phyloP scores from a whole-genome alignment of 2,329 filamentous ascomycete species.

The Sarocladium kiliense region DNA sequence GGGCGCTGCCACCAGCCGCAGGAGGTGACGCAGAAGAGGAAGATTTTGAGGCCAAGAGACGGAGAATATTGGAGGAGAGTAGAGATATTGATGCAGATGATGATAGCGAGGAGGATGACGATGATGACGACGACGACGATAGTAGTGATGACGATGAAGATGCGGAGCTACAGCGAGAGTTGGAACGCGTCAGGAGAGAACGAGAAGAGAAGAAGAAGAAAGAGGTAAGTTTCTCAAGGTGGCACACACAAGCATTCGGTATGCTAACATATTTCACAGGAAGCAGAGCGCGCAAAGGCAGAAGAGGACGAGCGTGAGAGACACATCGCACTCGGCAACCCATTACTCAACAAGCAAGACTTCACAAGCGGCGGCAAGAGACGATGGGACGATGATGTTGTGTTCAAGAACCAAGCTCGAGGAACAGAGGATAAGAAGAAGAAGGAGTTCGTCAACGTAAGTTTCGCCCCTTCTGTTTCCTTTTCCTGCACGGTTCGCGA shows the following conservation, averaged over 20 bases:
- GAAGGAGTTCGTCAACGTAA: conserved; percentile 95
- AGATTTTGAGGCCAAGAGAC: conserved; percentile 74
- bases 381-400: conserved; percentile 96
- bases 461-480: conserved; percentile 24
- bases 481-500: neutral
- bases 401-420: conserved; percentile 97
- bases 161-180: conserved; percentile 82
- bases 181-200: conserved; percentile 89
- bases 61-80: conserved; percentile 82
- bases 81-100: conserved; percentile 79
- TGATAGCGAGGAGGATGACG: conserved; percentile 52
- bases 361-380: conserved; percentile 74
- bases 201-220: conserved; percentile 37
- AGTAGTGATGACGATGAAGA: conserved; percentile 51
- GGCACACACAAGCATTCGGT: no score
- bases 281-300: conserved; percentile 71
- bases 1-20: conserved; percentile 34
- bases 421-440: conserved; percentile 87
- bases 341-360: conserved; percentile 80
- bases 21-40: conserved; percentile 39
- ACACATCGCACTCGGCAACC: conserved; percentile 89
- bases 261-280: conserved; percentile 30
- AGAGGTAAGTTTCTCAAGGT: conserved; percentile 16
- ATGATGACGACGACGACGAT: conserved; percentile 34
- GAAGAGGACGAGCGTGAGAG: conserved; percentile 81